Evolutionary conservation across 352 stramenopile species (phyloP), one percentile per base, ranked within the genome.

Genomic region (Peronospora farinosa): DNA sequence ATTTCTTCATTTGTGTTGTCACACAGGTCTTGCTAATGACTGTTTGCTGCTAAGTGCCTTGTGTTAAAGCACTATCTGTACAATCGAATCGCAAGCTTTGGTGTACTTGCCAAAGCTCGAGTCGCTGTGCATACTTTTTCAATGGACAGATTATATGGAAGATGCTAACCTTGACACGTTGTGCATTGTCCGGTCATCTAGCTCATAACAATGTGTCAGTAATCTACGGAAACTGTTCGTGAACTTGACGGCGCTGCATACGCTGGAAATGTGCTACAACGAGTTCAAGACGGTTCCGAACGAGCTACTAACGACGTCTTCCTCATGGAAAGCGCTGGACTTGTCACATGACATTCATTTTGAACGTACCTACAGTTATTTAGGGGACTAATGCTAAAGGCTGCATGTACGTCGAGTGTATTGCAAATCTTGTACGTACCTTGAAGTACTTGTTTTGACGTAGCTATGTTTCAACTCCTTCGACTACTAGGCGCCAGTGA

Each of bases 191-290:
- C 31, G 81, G 72, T 37, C 51, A 69, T 46, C 23, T 84, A 12
- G 60, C 65, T 12, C 42, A 64, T 17, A 76, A 74, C 44, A 78
- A 79, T 19, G 51, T 84, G 30, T 74, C 67, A 7, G 32, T 44
- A 37, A 54, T 84, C 25, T 63, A 60, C 25, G 39, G 28, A 10
- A 67, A 75, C 32, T 70, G n/a, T 68, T 87, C 5, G 43, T 44
- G 37, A 78, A 83, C 19, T 47, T 85, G 13, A 53, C 74, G 2
- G 51, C 65, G 30, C 47, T 85, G 10, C 60, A 81, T 48, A 83
- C 72, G 15, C 58, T 88, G 4, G 67, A 84, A 33, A 19, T 85
- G 48, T 83, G 72, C 30, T 63, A 57, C 54, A 88, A 88, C 40
- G 63, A 70, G 23, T 61, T 87, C 10, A 49, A 64, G 13, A 44